These are phyloP conservation scores for Pouteria campechiana DNA, from an alignment of 179 eudicot genomes.

Conservation along the genomic window DNA sequence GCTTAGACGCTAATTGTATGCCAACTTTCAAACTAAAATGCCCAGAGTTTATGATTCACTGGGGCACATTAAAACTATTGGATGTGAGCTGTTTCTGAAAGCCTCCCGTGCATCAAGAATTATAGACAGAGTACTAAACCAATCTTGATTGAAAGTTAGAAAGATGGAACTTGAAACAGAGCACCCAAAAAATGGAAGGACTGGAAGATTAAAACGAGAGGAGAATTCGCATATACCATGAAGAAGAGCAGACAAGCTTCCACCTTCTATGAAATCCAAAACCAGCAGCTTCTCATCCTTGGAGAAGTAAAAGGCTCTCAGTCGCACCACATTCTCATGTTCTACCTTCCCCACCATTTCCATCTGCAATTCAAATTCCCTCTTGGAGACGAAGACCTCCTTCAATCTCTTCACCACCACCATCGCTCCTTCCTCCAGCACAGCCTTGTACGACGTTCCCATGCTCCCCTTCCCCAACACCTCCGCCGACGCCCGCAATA, in stretches of 20 bases:
- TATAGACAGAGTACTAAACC: no score
- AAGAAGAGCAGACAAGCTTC: slow-evolving; percentile 21
- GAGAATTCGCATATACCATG: no score
- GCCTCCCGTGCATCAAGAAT: no score
- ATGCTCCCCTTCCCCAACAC: slow-evolving; percentile 19
- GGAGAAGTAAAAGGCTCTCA: slow-evolving; percentile 14
- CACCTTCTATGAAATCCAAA: slow-evolving; percentile 15
- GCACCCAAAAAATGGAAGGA: no score
- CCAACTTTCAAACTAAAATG: no score
- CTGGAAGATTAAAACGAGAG: no score
- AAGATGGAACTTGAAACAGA: no score
- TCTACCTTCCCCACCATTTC: slow-evolving; percentile 14
- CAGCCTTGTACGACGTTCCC: slow-evolving; percentile 19
- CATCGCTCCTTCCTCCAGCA: slow-evolving; percentile 12
- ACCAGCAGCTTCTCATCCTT: slow-evolving; percentile 18
- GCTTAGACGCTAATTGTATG: no score
- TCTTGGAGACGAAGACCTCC: slow-evolving; percentile 12
- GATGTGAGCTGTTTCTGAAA: no score
- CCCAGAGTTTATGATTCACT: no score
- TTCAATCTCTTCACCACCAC: slow-evolving; percentile 19
- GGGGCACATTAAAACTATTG: no score
- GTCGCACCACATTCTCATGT: slow-evolving; percentile 15
- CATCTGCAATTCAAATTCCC: slow-evolving; percentile 15
- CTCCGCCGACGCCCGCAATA: slow-evolving; percentile 21
- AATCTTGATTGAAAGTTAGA: no score